Percentiles rank a stretch among this genome's conserved stretches.
Conservation (phyloP, 78 protist species). For the Dictyostelium purpureum region DNA sequence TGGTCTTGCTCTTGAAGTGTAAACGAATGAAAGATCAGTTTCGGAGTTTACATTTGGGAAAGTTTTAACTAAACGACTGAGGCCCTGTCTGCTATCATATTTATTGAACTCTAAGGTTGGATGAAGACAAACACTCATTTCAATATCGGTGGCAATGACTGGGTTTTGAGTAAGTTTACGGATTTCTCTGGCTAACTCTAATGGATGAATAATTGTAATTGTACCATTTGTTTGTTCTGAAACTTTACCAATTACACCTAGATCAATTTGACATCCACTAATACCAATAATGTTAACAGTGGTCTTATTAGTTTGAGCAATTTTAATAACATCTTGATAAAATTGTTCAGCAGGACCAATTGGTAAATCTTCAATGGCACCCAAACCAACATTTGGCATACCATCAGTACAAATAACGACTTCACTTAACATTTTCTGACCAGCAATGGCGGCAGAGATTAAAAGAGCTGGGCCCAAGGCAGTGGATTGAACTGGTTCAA, state of each 20-base stretch:
- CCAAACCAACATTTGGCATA: slow-evolving; percentile 80
- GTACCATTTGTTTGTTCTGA: slow-evolving; percentile 79
- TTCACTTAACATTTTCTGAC: slow-evolving; percentile 36
- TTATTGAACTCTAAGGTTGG: slow-evolving; percentile 36
- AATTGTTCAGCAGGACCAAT: slow-evolving; percentile 41
- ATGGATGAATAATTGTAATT: slow-evolving; percentile 71
- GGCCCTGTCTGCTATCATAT: slow-evolving; percentile 36
- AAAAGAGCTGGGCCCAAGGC: slow-evolving; percentile 84
- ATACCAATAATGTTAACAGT: slow-evolving; percentile 48
- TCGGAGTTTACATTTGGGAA: slow-evolving; percentile 24
- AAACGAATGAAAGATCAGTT: slow-evolving; percentile 38
- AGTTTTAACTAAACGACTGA: slow-evolving; percentile 24
- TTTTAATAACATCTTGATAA: slow-evolving; percentile 7
- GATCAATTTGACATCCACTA: slow-evolving; percentile 76
- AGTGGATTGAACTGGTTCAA: slow-evolving; percentile 75
- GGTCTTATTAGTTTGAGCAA: slow-evolving; percentile 37
- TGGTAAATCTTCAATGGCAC: slow-evolving; percentile 66
- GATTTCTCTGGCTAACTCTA: slow-evolving; percentile 71
- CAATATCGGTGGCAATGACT: slow-evolving; percentile 74
- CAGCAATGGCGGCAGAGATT: slow-evolving; percentile 56
- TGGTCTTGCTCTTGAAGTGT: background rate
- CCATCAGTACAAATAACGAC: slow-evolving; percentile 86
- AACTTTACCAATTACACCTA: slow-evolving; percentile 74
- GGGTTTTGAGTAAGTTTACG: slow-evolving; percentile 76
- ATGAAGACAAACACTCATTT: slow-evolving; percentile 12